Percentiles rank a stretch among this genome's conserved stretches.
Conservation (phyloP, 2,329 filamentous ascomycete species). For the Pestalotiopsis sp. region DNA sequence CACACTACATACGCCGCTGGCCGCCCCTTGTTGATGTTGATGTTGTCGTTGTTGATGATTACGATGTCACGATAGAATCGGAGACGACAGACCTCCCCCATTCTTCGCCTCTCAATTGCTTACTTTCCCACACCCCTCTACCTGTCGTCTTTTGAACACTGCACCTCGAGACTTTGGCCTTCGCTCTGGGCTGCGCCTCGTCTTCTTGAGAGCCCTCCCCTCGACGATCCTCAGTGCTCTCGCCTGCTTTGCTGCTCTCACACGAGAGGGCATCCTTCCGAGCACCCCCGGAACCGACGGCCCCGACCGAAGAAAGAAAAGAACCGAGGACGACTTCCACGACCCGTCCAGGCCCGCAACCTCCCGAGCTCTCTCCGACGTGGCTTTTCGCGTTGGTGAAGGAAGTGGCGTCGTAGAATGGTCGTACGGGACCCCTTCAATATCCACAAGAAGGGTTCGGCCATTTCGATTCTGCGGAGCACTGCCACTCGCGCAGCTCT, state of each 20-base stretch:
- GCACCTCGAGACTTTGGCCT: background rate
- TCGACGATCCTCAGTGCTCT: background rate
- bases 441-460: constrained; percentile 34
- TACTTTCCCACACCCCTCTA: background rate
- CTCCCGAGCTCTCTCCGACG: background rate
- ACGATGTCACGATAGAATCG: constrained; percentile 9
- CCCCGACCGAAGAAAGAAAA: background rate
- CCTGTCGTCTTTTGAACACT: background rate
- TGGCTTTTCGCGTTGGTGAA: background rate
- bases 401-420: constrained; percentile 24
- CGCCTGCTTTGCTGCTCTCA: background rate
- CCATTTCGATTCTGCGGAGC: constrained; percentile 45
- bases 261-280: background rate
- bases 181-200: background rate
- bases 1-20: background rate
- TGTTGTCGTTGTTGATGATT: background rate
- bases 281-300: background rate
- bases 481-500: constrained; percentile 47
- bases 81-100: background rate
- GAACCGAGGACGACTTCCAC: too few relatives aligned
- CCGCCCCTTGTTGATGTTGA: background rate
- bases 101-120: background rate
- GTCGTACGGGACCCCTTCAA: constrained; percentile 49
- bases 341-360: background rate
- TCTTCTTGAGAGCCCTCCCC: background rate